phyloP scores from a whole-genome alignment of 495 filamentous ascomycete genomes.

The Aspergillus ostianus region DNA sequence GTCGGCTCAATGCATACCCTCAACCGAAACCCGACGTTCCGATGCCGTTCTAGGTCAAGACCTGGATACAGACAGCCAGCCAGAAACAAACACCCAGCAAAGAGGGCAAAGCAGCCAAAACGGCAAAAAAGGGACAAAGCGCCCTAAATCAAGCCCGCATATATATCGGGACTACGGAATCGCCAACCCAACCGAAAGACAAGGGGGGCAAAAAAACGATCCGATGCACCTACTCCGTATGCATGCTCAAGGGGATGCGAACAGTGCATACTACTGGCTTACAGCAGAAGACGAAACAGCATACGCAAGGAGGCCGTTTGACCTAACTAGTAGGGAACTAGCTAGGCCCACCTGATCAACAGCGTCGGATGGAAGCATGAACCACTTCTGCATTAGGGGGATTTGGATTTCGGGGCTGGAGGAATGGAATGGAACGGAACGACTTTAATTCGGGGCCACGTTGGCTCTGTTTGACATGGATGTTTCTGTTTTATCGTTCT shows the following conservation, averaged over 20 bases:
- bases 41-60: neutral
- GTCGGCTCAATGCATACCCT: neutral
- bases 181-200: neutral
- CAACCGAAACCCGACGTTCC: neutral
- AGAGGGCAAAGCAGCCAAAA: too few relatives aligned
- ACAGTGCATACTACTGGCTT: neutral
- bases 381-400: neutral
- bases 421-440: neutral
- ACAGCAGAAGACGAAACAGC: neutral
- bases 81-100: too few relatives aligned
- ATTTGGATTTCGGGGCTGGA: neutral
- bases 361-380: constrained; percentile 11
- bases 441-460: neutral
- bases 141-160: neutral
- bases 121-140: neutral
- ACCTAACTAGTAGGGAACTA: neutral
- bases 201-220: neutral
- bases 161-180: neutral
- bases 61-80: too few relatives aligned
- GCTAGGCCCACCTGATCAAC: constrained; percentile 9
- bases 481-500: neutral
- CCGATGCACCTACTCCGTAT: neutral
- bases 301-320: constrained; percentile 17
- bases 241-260: neutral
- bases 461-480: constrained; percentile 1